A percentile compares a stretch with the other conserved stretches of the same genome.
phyloP scores from a whole-genome alignment of 2,329 filamentous ascomycete species.

The Stagonosporopsis rhizophila region DNA sequence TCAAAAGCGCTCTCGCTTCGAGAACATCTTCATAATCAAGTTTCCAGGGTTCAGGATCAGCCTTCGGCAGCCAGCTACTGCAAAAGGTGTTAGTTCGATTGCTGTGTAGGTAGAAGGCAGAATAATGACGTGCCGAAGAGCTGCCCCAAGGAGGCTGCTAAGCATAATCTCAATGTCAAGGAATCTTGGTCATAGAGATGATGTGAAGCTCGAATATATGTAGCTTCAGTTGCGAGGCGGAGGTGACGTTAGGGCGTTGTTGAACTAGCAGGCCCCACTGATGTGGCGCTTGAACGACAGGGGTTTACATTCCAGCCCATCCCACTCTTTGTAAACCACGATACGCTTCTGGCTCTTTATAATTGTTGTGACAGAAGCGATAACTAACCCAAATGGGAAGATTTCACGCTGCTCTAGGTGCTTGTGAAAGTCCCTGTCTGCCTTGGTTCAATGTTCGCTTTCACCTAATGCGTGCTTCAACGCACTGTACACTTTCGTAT shows the following conservation, averaged over 20 bases:
- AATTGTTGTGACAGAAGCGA: neutral
- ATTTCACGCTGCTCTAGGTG: too few species aligned
- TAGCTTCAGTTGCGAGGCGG: neutral
- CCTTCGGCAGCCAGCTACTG: neutral
- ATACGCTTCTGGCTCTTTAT: neutral
- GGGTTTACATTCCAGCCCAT: neutral
- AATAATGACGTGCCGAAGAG: neutral
- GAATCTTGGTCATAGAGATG: neutral
- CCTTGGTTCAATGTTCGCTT: too few species aligned
- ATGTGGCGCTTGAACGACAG: neutral
- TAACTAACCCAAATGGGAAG: neutral
- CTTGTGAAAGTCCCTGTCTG: too few species aligned
- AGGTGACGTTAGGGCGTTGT: constrained; percentile 1
- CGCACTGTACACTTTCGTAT: too few species aligned
- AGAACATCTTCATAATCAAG: constrained; percentile 33
- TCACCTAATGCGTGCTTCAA: too few species aligned
- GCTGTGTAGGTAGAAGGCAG: neutral
- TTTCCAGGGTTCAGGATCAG: constrained; percentile 1
- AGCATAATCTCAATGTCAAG: neutral
- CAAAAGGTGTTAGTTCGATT: neutral
- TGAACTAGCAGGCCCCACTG: neutral
- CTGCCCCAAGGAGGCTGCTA: neutral
- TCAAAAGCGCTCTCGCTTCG: constrained; percentile 31
- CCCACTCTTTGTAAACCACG: neutral
- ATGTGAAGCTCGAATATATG: neutral